Percentiles rank a stretch among this genome's conserved stretches.
Conservation (phyloP, 2,329 filamentous ascomycete genomes). For the Apiospora malaysiana region DNA sequence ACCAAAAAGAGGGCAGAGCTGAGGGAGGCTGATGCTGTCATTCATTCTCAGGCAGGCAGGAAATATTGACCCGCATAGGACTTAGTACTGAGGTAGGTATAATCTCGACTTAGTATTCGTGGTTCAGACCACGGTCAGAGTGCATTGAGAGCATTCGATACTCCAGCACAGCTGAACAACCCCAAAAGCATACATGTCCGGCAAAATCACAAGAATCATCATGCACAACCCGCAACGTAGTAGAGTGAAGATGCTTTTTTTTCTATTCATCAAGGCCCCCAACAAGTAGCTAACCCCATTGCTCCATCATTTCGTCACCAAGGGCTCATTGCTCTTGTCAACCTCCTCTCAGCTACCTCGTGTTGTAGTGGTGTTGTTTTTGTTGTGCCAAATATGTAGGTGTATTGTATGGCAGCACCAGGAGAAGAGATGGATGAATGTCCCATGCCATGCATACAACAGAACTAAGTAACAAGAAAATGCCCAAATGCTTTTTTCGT, state of each 20-base stretch:
- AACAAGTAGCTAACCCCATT: not conserved
- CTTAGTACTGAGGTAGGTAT: no score
- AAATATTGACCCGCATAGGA: no score
- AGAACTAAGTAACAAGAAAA: not conserved
- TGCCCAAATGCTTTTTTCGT: constrained; percentile 14
- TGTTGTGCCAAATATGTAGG: not conserved
- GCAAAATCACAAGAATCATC: not conserved
- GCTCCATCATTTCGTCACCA: not conserved
- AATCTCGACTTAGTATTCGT: no score
- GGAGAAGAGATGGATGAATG: not conserved
- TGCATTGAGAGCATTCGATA: not conserved
- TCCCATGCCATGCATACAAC: not conserved
- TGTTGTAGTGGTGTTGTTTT: not conserved
- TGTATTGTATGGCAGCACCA: not conserved
- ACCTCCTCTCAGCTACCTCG: not conserved
- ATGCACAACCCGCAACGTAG: not conserved
- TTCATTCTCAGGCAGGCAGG: not conserved
- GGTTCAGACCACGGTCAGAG: no score
- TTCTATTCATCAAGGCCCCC: constrained; percentile 5
- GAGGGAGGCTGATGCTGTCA: not conserved
- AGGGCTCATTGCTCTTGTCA: not conserved
- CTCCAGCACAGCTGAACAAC: not conserved
- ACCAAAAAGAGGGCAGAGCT: no score
- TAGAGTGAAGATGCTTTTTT: constrained; percentile 8
- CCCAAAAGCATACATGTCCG: not conserved